phyloP scores from a whole-genome alignment of 2,329 filamentous ascomycete species.

The Camptophora hylomeconis region DNA sequence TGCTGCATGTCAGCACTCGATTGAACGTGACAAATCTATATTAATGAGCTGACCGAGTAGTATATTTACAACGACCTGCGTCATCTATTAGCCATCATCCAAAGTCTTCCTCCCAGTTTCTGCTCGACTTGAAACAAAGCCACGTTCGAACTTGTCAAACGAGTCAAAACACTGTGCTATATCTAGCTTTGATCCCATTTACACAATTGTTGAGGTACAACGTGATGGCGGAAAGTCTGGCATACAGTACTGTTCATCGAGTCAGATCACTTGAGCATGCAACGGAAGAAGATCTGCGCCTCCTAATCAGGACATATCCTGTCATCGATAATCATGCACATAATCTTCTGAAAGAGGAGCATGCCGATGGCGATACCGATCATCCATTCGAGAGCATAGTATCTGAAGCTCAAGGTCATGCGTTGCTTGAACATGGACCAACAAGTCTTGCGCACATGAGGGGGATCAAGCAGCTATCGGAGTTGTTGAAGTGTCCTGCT shows the following conservation, averaged over 20 bases:
- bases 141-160: too few species aligned
- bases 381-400: slow-evolving; percentile 49
- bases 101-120: too few species aligned
- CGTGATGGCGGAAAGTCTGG: too few species aligned
- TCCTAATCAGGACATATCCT: slow-evolving; percentile 26
- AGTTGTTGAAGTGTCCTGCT: slow-evolving; percentile 50
- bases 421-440: slow-evolving; percentile 44
- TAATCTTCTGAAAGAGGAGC: slow-evolving; percentile 26
- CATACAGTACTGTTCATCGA: slow-evolving; percentile 11
- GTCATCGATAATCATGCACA: slow-evolving; percentile 38
- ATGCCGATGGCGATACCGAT: slow-evolving; percentile 18
- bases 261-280: slow-evolving; percentile 13
- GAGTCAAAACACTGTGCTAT: too few species aligned
- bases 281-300: slow-evolving; percentile 21
- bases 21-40: too few species aligned
- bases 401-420: slow-evolving; percentile 59
- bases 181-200: too few species aligned
- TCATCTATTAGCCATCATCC: too few species aligned
- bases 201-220: too few species aligned
- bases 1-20: too few species aligned
- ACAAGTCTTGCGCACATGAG: slow-evolving; percentile 57
- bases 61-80: too few species aligned
- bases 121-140: too few species aligned
- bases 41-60: too few species aligned
- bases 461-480: slow-evolving; percentile 54